Percentiles rank a stretch among this genome's conserved stretches.
These are phyloP conservation scores for Arxiozyma slooffiae DNA, from an alignment of 1,139 yeast species.

Conservation along the genomic window DNA sequence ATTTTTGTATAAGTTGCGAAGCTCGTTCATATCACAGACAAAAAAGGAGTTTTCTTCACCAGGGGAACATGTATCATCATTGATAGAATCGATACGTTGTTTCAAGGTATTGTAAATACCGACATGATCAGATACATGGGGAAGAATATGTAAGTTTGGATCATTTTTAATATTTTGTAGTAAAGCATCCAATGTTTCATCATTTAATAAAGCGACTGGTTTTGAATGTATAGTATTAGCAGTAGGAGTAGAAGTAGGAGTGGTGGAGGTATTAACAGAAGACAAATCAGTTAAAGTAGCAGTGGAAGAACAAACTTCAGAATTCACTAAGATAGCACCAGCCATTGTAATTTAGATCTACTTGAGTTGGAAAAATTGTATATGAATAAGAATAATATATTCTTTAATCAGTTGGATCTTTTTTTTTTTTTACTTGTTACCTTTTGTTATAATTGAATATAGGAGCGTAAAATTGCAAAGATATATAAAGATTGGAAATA, in stretches of 20 bases:
- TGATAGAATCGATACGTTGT: slow-evolving; percentile 39
- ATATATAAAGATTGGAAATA: no score
- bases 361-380: background rate
- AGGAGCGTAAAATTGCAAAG: background rate
- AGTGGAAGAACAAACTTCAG: slow-evolving; percentile 11
- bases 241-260: slow-evolving; percentile 12
- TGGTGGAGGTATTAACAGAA: background rate
- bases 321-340: slow-evolving; percentile 5
- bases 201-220: background rate
- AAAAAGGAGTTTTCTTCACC: slow-evolving; percentile 84
- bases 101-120: slow-evolving; percentile 37
- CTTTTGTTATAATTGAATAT: background rate
- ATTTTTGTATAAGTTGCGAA: slow-evolving; percentile 46
- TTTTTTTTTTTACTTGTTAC: background rate
- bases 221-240: background rate
- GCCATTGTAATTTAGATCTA: background rate
- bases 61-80: slow-evolving; percentile 54
- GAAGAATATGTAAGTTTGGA: slow-evolving; percentile 10
- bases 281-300: slow-evolving; percentile 12
- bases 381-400: no score
- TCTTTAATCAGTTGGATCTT: background rate
- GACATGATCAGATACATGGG: slow-evolving; percentile 24
- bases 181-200: slow-evolving; percentile 6
- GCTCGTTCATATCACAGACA: slow-evolving; percentile 74
- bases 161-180: slow-evolving; percentile 7